Base-by-base conservation (phyloP, 1,284 basidiomycete genomes). In the Caloboletus firmus region DNA sequence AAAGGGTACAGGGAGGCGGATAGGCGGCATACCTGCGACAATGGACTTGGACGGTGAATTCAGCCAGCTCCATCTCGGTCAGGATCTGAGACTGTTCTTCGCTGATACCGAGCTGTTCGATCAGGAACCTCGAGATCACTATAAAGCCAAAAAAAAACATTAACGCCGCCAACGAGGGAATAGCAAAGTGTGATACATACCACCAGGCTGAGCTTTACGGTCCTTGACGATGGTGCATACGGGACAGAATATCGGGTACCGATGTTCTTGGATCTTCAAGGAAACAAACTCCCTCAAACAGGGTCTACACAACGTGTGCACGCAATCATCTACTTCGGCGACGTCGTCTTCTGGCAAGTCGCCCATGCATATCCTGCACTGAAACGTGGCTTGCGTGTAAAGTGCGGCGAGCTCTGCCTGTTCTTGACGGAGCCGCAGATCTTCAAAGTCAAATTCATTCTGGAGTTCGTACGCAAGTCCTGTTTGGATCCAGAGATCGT, bases 181-280 rank as follows among this genome's bases (percentile, higher is more conserved):
- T 20, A 41, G 32, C 10, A 45, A 20, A 30, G 24, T 46, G 30
- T 24, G 36, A 43, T 30, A 64, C 77, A 54, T 54, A 80, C 79
- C 68, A 55, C 73, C 73, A 41, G 75, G 74, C n/a, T 71, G 69
- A 18, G 47, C 42, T 11, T 59, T 41, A 22, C 13, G 45, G n/a
- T 52, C 57, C 46, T 57, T 56, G 17, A 61, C 56, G 13, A 73
- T 68, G 4, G 72, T 63, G 57, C 86, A 88, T 13, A 72, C 63
- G 1, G 86, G 86, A 63, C 85, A 88, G 9, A 79, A 59, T 32
- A 88, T 79, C 0, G 86, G 85, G 57, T 80, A 86, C 12, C 76
- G 74, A 54, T 77, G 78, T 41, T 84, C 79, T 4, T 72, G 63
- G 24, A 88, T 69, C 64, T 80, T 80, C 2, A 74, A 71, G 12